Percentiles rank a stretch among this genome's conserved stretches.
Evolutionary conservation across 2,329 filamentous ascomycete genomes (phyloP).

Genomic region (Clarireedia monteithiana): DNA sequence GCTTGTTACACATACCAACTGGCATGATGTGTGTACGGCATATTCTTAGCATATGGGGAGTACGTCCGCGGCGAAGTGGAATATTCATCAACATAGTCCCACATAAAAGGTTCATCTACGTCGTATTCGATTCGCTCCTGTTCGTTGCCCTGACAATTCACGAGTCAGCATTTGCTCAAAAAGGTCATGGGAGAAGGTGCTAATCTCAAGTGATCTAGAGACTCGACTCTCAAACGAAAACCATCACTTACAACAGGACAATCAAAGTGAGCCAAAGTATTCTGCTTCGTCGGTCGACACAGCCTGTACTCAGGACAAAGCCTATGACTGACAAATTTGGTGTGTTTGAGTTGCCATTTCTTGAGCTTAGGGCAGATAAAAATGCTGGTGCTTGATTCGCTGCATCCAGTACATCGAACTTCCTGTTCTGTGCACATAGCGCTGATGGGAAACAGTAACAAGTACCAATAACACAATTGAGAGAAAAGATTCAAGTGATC

Average conservation of each 20-base stretch:
- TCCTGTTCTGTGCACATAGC: constrained; percentile 6
- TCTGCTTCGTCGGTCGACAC: constrained; percentile 1
- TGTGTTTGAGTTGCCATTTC: constrained; percentile 7
- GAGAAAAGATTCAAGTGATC: neutral
- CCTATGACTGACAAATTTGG: constrained; percentile 4
- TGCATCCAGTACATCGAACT: constrained; percentile 7
- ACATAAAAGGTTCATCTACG: neutral
- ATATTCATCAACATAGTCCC: neutral
- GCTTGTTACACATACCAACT: constrained; percentile 3
- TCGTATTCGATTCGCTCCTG: neutral
- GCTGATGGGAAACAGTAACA: neutral
- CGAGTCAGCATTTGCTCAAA: neutral
- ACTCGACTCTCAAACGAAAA: neutral
- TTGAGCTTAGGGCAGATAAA: constrained; percentile 7
- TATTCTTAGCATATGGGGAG: neutral
- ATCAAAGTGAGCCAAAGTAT: constrained; percentile 1
- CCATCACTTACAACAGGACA: constrained; percentile 4
- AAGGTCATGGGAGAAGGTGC: neutral
- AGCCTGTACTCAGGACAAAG: constrained; percentile 2
- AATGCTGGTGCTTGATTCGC: constrained; percentile 4
- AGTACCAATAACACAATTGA: neutral
- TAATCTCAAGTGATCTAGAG: neutral
- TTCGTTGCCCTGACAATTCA: neutral
- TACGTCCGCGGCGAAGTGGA: neutral
- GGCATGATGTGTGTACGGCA: neutral